Conservation (phyloP, 768 basidiomycete genomes). For the Russula earlei region DNA sequence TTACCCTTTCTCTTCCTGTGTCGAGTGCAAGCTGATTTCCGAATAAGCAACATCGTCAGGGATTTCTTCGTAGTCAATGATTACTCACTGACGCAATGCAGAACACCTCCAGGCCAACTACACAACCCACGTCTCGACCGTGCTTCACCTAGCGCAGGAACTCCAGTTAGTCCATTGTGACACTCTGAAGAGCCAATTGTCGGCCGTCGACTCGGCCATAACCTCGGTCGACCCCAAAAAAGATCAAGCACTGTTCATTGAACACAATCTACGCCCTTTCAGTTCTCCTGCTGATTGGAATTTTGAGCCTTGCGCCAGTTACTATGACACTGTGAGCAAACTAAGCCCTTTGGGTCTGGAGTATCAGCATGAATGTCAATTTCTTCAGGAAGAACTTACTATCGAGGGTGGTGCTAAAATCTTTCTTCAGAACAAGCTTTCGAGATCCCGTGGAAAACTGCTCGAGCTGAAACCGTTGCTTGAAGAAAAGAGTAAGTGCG, state of each 20-base stretch:
- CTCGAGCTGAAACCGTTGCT: slow-evolving; percentile 50
- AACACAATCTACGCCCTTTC: slow-evolving; percentile 62
- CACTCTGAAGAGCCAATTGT: slow-evolving; percentile 41
- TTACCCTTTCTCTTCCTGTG: slow-evolving; percentile 3
- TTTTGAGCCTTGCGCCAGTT: slow-evolving; percentile 65
- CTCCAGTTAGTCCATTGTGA: slow-evolving; percentile 54
- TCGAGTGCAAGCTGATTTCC: slow-evolving; percentile 8
- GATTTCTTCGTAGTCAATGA: not conserved
- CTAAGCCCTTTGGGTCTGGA: not conserved
- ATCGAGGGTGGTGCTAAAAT: slow-evolving; percentile 64
- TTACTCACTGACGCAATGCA: slow-evolving; percentile 25
- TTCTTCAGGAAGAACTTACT: slow-evolving; percentile 45
- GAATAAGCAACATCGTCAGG: slow-evolving; percentile 60
- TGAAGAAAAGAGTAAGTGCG: slow-evolving; percentile 48
- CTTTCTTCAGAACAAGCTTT: slow-evolving; percentile 71
- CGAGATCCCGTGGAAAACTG: slow-evolving; percentile 50
- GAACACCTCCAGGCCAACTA: slow-evolving; percentile 65
- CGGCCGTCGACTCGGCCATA: slow-evolving; percentile 39
- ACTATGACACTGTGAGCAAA: slow-evolving; percentile 64
- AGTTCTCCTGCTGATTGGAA: slow-evolving; percentile 52
- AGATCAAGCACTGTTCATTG: slow-evolving; percentile 66
- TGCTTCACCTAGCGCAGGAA: slow-evolving; percentile 50
- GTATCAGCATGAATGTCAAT: not conserved
- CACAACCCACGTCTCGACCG: slow-evolving; percentile 41
- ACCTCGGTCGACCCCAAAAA: slow-evolving; percentile 42